These are phyloP conservation scores for Cadophora sp. DNA, from an alignment of 2,329 filamentous ascomycete genomes.

Conservation along the genomic window DNA sequence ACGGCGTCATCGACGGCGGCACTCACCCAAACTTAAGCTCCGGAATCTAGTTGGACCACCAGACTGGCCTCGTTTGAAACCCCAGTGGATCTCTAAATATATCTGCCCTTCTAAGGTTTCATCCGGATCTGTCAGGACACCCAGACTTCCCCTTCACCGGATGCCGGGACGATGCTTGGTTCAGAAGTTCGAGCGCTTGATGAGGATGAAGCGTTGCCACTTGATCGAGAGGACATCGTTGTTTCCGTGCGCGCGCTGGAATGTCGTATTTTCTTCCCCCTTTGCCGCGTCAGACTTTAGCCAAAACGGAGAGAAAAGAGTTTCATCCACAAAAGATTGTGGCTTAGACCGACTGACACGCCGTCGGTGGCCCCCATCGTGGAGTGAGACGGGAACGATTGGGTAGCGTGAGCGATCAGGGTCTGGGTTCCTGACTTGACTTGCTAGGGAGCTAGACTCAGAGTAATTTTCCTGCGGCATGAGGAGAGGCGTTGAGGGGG, in stretches of 20 bases:
- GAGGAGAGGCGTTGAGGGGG: not conserved
- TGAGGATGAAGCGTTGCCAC: conserved; percentile 22
- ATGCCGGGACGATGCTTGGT: conserved; percentile 6
- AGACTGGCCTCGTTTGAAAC: conserved; percentile 26
- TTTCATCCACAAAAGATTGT: conserved; percentile 22
- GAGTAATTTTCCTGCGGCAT: not conserved
- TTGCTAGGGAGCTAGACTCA: not conserved
- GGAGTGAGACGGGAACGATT: conserved; percentile 14
- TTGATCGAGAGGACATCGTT: conserved; percentile 16
- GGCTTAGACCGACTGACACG: conserved; percentile 16
- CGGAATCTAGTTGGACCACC: not conserved
- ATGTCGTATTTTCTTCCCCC: not conserved
- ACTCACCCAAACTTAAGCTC: conserved; percentile 20
- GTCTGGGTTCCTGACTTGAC: conserved; percentile 6
- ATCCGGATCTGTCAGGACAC: conserved; percentile 15
- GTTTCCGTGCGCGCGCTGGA: conserved; percentile 23
- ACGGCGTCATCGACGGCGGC: conserved; percentile 20
- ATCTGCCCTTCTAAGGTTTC: conserved; percentile 22
- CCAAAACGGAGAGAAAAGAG: conserved; percentile 13
- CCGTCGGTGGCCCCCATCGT: not conserved
- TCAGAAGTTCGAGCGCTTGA: conserved; percentile 23
- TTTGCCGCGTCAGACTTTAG: conserved; percentile 29
- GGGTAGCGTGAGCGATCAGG: conserved; percentile 12
- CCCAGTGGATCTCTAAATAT: conserved; percentile 21
- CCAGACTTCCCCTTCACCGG: conserved; percentile 10